Evolutionary conservation across 228 moss, liverwort and hornwort species (phyloP).

Genomic region (Sphagnum magellanicum): DNA sequence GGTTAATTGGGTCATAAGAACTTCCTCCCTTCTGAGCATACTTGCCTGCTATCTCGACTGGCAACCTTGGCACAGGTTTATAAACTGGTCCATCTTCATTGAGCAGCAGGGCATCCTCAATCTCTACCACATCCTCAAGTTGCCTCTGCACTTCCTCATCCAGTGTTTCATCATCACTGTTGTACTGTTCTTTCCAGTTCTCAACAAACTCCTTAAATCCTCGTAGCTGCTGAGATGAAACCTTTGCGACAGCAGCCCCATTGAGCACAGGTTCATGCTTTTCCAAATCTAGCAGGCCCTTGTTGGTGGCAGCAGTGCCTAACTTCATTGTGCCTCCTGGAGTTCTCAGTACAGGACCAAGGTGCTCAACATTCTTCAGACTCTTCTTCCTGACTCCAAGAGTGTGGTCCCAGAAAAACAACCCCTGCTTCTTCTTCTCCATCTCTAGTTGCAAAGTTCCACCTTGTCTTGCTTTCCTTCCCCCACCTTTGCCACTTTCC

Average conservation of each 20-base stretch:
- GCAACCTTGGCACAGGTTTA: constrained; percentile 18
- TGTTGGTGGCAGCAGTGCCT: too few species aligned
- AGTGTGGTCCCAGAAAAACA: constrained; percentile 55
- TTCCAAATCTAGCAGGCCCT: too few species aligned
- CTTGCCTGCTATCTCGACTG: constrained; percentile 18
- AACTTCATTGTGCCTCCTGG: too few species aligned
- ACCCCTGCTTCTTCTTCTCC: constrained; percentile 24
- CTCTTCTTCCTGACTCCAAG: constrained; percentile 41
- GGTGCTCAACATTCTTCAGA: constrained; percentile 8
- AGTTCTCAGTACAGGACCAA: too few species aligned
- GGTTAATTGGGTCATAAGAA: constrained; percentile 67
- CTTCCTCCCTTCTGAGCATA: constrained; percentile 25
- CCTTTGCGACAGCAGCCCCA: constrained; percentile 24
- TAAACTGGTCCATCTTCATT: constrained; percentile 34
- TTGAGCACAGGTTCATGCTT: too few species aligned
- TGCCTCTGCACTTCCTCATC: constrained; percentile 71
- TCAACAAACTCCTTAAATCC: constrained; percentile 60
- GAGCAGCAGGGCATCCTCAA: constrained; percentile 87
- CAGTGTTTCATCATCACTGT: constrained; percentile 75
- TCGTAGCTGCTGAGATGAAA: constrained; percentile 32
- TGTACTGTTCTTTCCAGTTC: constrained; percentile 59
- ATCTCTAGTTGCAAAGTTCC: too few species aligned
- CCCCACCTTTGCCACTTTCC: too few species aligned
- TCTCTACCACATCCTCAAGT: constrained; percentile 65
- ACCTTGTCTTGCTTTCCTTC: too few species aligned